Base-by-base conservation (phyloP, 2,329 filamentous ascomycete species). In the Colletotrichum plurivorum region DNA sequence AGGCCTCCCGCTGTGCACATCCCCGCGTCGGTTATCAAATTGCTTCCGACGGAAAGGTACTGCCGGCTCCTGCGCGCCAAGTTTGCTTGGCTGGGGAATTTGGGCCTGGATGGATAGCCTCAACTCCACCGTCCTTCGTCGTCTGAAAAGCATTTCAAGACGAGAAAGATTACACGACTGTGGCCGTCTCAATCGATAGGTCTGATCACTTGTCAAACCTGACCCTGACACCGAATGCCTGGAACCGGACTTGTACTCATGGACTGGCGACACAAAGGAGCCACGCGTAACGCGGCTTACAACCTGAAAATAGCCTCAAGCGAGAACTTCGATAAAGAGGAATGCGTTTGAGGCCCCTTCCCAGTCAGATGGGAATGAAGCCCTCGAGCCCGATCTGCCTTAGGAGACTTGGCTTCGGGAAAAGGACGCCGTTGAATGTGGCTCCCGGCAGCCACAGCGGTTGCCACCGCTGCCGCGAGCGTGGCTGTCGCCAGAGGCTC, bases 31-130 rank as follows among this genome's bases (percentile, higher is more conserved):
- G 20, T 25, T 49, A 18, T 39, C 27, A 41, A 63, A 49, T 48
- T 56, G 52, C 51, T 48, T 55, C 60, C 60, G 59, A 15, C 31
- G 51, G 49, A 54, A 56, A 25, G 52, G n/a, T 9, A 63, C 51
- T 56, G 60, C 59, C 59, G 59, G 4, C 39, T 62, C 49, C 51
- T 54, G 45, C 41, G n/a, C 46, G 59, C 59, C 49, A 62, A 62
- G 59, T 18, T 43, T 36, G 36, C 46, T 52, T 52, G 57, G 57
- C 46, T 25, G n/a, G 41, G 16, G 18, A 52, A 41, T 22, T 41
- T 20, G 20, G 20, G n/a, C 10, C 27, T 20, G 20, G n/a, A 7
- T 25, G 57, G 46, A 60, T 43, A 39, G 18, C 25, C 48, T 25
- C 39, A 27, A 45, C 22, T 54, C 59, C 59, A 46, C 51, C 22